Conservation (phyloP, 2,329 filamentous ascomycete genomes). For the Trichoderma sp. region DNA sequence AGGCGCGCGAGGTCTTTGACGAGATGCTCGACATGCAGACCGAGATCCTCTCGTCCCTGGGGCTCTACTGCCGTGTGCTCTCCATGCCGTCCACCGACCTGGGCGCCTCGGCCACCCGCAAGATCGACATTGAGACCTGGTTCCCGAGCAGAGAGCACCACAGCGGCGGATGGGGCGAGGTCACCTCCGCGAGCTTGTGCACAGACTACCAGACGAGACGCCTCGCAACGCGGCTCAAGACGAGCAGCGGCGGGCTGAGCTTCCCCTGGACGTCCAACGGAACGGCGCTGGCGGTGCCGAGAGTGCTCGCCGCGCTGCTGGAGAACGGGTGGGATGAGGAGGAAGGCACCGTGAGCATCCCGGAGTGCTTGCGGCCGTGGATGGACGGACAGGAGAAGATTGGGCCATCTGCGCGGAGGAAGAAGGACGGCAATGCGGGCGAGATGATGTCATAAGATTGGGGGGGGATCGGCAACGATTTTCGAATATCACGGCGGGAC, state of each 20-base stretch:
- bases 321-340: constrained; percentile 86
- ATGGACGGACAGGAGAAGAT: constrained; percentile 76
- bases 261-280: constrained; percentile 94
- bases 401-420: constrained; percentile 32
- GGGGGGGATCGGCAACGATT: neutral
- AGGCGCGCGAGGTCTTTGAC: constrained; percentile 62
- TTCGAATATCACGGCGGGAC: neutral
- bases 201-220: constrained; percentile 91
- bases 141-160: constrained; percentile 73
- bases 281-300: constrained; percentile 85
- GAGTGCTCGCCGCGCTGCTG: constrained; percentile 82
- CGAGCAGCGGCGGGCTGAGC: constrained; percentile 50
- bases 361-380: constrained; percentile 74
- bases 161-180: constrained; percentile 69
- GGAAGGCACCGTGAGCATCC: constrained; percentile 65
- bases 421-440: constrained; percentile 22
- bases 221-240: constrained; percentile 69
- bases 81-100: constrained; percentile 91
- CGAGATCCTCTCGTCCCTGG: constrained; percentile 73
- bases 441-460: constrained; percentile 1
- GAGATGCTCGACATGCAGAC: constrained; percentile 86
- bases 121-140: constrained; percentile 90
- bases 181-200: constrained; percentile 86
- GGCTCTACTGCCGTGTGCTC: constrained; percentile 80
- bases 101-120: constrained; percentile 80